Evolutionary conservation across 352 stramenopile genomes (phyloP), one percentile per base, ranked within the genome.

Genomic region (Phytophthora palmivora): DNA sequence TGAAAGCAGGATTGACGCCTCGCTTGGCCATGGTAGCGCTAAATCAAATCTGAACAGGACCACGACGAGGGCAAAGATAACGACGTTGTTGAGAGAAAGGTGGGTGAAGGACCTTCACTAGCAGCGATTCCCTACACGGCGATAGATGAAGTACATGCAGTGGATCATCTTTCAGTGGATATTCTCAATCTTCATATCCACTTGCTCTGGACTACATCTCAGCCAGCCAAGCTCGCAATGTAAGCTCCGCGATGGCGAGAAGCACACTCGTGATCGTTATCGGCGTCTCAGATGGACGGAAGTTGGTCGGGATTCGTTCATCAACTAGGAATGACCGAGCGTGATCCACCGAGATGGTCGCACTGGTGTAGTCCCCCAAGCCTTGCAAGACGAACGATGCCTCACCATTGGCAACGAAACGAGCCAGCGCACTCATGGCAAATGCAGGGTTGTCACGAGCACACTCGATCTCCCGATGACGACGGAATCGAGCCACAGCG

Each of bases 231-330:
- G 64, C 58, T 38, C 51, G 44, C 16, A 70, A 19, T 65, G 83
- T 76, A 42, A 87, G 69, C 49, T 84, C 63, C 52, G 72, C 79
- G 1, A 74, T 76, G 8, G 80, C 46, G 15, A 72, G 67, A 36
- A 84, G 64, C 42, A 73, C 61, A n/a, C 58, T 48, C 0, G 67
- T 45, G 32, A 59, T 69, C 15, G 81, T 79, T 44, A 89, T 72
- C 30, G 69, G 50, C 6, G 63, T 67, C 9, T 76, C 54, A 34
- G 78, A 76, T 21, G 57, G 58, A 15, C 49, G 59, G 26, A 78
- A 89, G 54, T 70, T 67, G 0, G 61, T 43, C 0, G 80, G 80
- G 16, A 88, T 75, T 37, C 72, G 68, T 67, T 90, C 78, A 8
- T 84, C 30, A 9, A 79, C 51, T 16, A 90, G 44, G 34, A 88